phyloP scores from a whole-genome alignment of 192 early-diverging fungal genomes.

The Gonapodya sp. region DNA sequence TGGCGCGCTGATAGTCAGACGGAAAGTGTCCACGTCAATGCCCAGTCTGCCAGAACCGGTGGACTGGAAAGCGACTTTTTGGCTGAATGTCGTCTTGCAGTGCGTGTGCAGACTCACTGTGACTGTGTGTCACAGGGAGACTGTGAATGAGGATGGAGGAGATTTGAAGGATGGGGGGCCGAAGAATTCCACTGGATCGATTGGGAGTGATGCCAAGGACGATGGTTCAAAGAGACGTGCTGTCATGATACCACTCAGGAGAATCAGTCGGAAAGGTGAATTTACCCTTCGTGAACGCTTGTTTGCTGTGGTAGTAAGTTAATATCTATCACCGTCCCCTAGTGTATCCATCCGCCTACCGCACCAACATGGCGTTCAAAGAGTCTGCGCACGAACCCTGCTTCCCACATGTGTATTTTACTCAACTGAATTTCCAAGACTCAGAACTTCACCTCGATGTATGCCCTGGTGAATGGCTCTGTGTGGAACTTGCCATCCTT shows the following conservation, averaged over 20 bases:
- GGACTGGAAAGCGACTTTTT: slow-evolving; percentile 87
- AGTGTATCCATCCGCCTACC: not conserved
- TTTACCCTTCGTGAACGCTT: not conserved
- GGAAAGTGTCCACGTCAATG: slow-evolving; percentile 54
- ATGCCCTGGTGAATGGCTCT: slow-evolving; percentile 75
- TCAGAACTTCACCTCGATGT: slow-evolving; percentile 81
- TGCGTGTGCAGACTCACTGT: slow-evolving; percentile 84
- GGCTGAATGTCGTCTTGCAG: slow-evolving; percentile 84
- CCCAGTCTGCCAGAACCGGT: slow-evolving; percentile 61
- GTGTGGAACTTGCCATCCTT: slow-evolving; percentile 75
- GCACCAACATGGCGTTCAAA: slow-evolving; percentile 67
- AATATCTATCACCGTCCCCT: not conserved
- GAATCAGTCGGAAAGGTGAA: not conserved
- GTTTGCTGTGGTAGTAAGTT: not conserved
- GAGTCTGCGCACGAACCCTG: slow-evolving; percentile 79
- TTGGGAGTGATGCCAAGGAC: not conserved
- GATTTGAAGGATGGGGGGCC: not conserved
- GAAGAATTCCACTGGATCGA: not conserved
- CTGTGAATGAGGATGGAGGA: slow-evolving; percentile 1
- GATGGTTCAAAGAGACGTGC: not conserved
- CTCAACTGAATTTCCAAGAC: slow-evolving; percentile 86
- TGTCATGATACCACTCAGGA: not conserved
- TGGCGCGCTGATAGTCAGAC: slow-evolving; percentile 64
- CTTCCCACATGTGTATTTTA: slow-evolving; percentile 85
- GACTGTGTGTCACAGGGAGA: slow-evolving; percentile 63